Evolutionary conservation across 129 eudicot species (phyloP), one percentile per base, ranked within the genome.

Genomic region (Erigeron canadensis): DNA sequence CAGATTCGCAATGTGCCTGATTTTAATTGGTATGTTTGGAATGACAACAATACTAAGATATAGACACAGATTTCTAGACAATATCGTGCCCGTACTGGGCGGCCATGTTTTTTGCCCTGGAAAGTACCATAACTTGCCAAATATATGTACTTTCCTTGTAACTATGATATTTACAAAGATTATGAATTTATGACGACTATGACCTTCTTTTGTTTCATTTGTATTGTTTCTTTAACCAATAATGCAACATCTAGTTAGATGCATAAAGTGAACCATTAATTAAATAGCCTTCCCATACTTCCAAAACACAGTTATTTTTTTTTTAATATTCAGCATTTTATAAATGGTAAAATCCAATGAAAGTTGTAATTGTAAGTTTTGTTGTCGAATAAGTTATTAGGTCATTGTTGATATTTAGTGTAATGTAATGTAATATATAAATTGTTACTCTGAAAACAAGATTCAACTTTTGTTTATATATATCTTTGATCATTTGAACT

Each of bases 41-140:
- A 6, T 48, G 45, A 28, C 46, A 50, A 28, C 59, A 15, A 4
- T 50, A 45, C 42, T n/a, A 12, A 45, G 22, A 11, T 67, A 21
- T 45, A 46, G 17, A 3, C 44, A 41, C 10, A 34, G 23, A 23
- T 47, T 57, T 58, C 58, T 13, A 21, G 18, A n/a, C 39, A 0
- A 48, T 4, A 48, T 22, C 28, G 12, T 28, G 46, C 4, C 44
- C 16, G 61, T 60, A 60, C 28, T 1, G 45, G 73, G n/a, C 61
- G 73, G 73, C 73, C 47, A 4, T 68, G 61, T n/a, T 67, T 16
- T 47, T 67, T n/a, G 72, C 10, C 72, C 28, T 5, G 22, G 19
- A 67, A 67, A 67, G 72, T 67, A 67, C 72, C 72, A 48, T 46
- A 67, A 67, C 44, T 7, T 48, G 42, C 72, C 60, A 67, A 67